phyloP scores from a whole-genome alignment of 331 rosid species.

The Telfairia occidentalis region DNA sequence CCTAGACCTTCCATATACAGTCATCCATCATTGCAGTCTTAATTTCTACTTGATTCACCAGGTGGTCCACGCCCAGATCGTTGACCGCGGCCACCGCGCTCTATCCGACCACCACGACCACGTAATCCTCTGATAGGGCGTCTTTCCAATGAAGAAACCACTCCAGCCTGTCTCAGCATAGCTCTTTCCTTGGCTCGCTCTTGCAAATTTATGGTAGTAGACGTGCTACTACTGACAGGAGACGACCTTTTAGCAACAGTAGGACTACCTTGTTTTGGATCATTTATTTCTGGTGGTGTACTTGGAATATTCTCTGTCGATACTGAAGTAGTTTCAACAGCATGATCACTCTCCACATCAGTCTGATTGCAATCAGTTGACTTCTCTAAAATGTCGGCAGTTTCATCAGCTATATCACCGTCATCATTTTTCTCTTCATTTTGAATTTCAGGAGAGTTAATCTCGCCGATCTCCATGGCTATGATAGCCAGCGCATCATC shows the following conservation, averaged over 20 bases:
- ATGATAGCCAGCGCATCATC: slow-evolving; percentile 36
- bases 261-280: slow-evolving; percentile 29
- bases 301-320: slow-evolving; percentile 25
- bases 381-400: slow-evolving; percentile 62
- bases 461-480: slow-evolving; percentile 42
- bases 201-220: slow-evolving; percentile 49
- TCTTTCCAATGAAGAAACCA: slow-evolving; percentile 23
- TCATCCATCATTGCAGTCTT: background rate
- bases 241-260: slow-evolving; percentile 40
- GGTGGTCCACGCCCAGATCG: slow-evolving; percentile 41
- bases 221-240: slow-evolving; percentile 25
- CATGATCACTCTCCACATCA: slow-evolving; percentile 44
- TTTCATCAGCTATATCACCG: slow-evolving; percentile 55
- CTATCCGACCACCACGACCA: slow-evolving; percentile 40
- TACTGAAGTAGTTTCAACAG: slow-evolving; percentile 31
- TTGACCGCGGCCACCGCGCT: slow-evolving; percentile 23
- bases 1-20: background rate
- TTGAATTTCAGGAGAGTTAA: slow-evolving; percentile 42
- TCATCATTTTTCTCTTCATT: slow-evolving; percentile 63
- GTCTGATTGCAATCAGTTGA: slow-evolving; percentile 36
- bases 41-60: slow-evolving; percentile 19
- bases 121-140: slow-evolving; percentile 51
- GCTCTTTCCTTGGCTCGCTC: slow-evolving; percentile 67
- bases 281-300: slow-evolving; percentile 26
- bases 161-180: slow-evolving; percentile 52